These are phyloP conservation scores for Leccinum laetum DNA, from an alignment of 1,284 basidiomycete species.

Conservation along the genomic window DNA sequence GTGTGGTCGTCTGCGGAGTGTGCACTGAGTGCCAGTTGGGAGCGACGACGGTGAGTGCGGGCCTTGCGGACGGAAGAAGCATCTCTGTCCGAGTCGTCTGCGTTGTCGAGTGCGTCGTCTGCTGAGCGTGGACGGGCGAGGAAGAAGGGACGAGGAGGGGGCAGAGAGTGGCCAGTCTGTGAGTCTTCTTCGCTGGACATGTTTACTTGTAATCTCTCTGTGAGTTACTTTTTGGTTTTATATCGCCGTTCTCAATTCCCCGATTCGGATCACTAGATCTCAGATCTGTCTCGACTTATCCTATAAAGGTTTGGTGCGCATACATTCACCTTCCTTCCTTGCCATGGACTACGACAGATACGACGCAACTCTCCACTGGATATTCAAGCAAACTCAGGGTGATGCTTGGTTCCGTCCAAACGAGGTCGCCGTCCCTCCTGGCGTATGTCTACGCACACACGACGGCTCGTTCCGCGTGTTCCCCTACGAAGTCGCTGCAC, in stretches of 20 bases:
- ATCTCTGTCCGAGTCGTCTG: conserved; percentile 28
- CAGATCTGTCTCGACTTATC: conserved; percentile 10
- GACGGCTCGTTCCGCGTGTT: conserved; percentile 68
- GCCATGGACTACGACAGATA: conserved; percentile 39
- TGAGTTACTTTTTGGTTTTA: background rate
- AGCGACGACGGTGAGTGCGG: conserved; percentile 28
- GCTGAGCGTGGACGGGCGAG: conserved; percentile 13
- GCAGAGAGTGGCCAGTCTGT: conserved; percentile 14
- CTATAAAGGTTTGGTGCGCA: background rate
- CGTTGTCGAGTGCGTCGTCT: conserved; percentile 25
- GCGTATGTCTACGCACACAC: conserved; percentile 65
- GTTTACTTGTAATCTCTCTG: background rate
- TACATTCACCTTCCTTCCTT: background rate
- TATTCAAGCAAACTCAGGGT: conserved; percentile 50
- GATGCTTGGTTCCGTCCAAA: conserved; percentile 59
- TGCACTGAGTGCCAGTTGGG: conserved; percentile 25
- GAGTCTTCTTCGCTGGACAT: conserved; percentile 33
- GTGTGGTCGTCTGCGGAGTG: conserved; percentile 11
- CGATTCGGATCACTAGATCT: conserved; percentile 16
- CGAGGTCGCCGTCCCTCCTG: conserved; percentile 51
- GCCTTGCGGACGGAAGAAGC: conserved; percentile 19
- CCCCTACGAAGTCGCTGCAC: conserved; percentile 67
- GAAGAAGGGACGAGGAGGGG: conserved; percentile 29
- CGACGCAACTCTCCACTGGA: conserved; percentile 38
- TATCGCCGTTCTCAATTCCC: conserved; percentile 12